Evolutionary conservation across 2,329 filamentous ascomycete genomes (phyloP), one percentile per base, ranked within the genome.

Genomic region (Penicillium vulpinum): DNA sequence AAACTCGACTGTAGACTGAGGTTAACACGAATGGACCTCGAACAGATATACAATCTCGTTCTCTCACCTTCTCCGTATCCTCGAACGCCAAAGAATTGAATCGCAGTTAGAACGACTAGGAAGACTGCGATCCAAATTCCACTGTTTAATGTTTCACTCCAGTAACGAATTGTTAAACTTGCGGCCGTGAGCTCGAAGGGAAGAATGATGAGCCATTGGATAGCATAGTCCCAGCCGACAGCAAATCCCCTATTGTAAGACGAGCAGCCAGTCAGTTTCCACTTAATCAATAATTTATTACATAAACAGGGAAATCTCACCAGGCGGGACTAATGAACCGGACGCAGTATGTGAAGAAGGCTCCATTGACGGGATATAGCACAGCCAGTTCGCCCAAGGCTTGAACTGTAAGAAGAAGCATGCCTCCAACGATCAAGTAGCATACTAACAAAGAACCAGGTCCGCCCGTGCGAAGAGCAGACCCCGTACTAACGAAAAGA

Each of bases 151-250:
- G 79, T 77, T 0, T 73, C 68, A 33, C 60, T 61, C 83, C 83
- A 85, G 69, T 77, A 86, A 22, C 73, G 57, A 57, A 85, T 83
- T 2, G 82, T 84, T 51, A 83, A 75, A 52, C 78, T 77, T 4
- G 82, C 82, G 22, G 81, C 82, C 22, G 80, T 81, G 29, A 96
- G 86, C 72, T 96, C 91, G 45, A 95, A 81, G 0, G 91, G 91
- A 26, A 96, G 74, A 0, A 92, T 85, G 40, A 90, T 83, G 2
- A 94, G 81, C 91, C 92, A 96, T 73, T 92, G 88, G 62, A 96
- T 75, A 5, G 89, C 90, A 70, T 96, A 94, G 53, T 77, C 74
- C 76, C 76, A 78, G 16, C 76, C 76, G 68, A 78, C 75, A 24
- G 75, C 75, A 50, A 78, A 78, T 2, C 75, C 76, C 76, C 80